phyloP scores from a whole-genome alignment of 1,284 basidiomycete species.

The Trichosporon ovoides region DNA sequence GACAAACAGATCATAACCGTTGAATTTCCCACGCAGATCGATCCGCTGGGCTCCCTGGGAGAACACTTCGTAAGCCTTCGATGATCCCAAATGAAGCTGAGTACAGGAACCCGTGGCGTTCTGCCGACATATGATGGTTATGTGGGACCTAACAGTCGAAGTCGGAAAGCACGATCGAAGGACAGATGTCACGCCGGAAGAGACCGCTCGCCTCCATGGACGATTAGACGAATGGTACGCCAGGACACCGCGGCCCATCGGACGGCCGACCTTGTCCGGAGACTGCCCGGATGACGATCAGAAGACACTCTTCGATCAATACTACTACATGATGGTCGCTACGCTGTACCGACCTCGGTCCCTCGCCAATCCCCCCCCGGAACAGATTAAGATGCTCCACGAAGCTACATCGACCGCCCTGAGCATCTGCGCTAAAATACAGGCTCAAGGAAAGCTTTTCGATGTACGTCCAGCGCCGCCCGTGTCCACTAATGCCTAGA shows the following conservation, averaged over 20 bases:
- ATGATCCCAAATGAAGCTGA: too few relatives aligned
- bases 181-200: background rate
- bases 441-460: conserved; percentile 3
- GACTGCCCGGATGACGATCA: background rate
- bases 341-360: background rate
- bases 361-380: background rate
- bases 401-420: background rate
- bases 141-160: background rate
- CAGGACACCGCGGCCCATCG: background rate
- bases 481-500: background rate
- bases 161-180: background rate
- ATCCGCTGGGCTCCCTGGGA: background rate
- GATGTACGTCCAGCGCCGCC: background rate
- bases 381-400: background rate
- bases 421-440: background rate
- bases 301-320: conserved; percentile 2
- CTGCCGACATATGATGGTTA: background rate
- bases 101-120: background rate
- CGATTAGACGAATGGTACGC: conserved; percentile 2
- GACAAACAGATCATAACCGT: background rate
- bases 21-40: background rate
- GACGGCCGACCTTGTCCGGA: background rate
- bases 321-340: background rate
- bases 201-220: background rate
- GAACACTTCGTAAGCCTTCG: background rate